phyloP scores from a whole-genome alignment of 2,329 filamentous ascomycete genomes.

The Piedraia hortae region DNA sequence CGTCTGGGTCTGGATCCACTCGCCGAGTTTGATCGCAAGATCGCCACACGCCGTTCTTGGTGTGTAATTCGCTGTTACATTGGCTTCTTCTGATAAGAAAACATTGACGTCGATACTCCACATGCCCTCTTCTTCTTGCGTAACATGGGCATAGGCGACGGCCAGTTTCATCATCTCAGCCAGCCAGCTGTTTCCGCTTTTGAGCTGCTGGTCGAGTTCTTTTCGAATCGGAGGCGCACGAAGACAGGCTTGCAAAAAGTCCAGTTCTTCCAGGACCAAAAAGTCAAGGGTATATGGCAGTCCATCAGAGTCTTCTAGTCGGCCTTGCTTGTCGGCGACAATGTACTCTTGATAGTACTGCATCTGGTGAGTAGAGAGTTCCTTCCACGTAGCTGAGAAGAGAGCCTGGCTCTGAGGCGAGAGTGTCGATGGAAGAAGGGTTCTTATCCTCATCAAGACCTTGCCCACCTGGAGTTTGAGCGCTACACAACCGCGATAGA shows the following conservation, averaged over 20 bases:
- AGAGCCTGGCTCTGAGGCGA: constrained; percentile 56
- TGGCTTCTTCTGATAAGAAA: constrained; percentile 83
- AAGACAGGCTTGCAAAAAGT: constrained; percentile 78
- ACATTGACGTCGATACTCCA: constrained; percentile 96
- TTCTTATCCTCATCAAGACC: constrained; percentile 63
- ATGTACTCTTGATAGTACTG: constrained; percentile 68
- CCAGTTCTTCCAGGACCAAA: constrained; percentile 73
- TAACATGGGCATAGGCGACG: constrained; percentile 67
- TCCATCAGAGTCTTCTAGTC: constrained; percentile 67
- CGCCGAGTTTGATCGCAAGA: constrained; percentile 69
- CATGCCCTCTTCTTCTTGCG: constrained; percentile 69
- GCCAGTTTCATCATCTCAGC: constrained; percentile 67
- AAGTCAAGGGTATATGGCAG: constrained; percentile 91
- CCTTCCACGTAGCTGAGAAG: constrained; percentile 73
- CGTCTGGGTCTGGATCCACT: constrained; percentile 55
- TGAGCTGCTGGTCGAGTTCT: constrained; percentile 59
- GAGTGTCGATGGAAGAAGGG: constrained; percentile 56
- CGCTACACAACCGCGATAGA: constrained; percentile 57
- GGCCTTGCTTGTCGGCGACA: constrained; percentile 56
- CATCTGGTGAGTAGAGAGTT: constrained; percentile 44
- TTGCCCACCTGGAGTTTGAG: constrained; percentile 85
- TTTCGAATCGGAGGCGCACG: constrained; percentile 67
- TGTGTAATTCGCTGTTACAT: constrained; percentile 86
- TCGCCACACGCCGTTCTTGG: constrained; percentile 80
- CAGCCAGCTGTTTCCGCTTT: constrained; percentile 45